A percentile compares a stretch with the other conserved stretches of the same genome.
These are phyloP conservation scores for Neurospora sublineolata DNA, from an alignment of 495 filamentous ascomycete genomes.

Conservation along the genomic window DNA sequence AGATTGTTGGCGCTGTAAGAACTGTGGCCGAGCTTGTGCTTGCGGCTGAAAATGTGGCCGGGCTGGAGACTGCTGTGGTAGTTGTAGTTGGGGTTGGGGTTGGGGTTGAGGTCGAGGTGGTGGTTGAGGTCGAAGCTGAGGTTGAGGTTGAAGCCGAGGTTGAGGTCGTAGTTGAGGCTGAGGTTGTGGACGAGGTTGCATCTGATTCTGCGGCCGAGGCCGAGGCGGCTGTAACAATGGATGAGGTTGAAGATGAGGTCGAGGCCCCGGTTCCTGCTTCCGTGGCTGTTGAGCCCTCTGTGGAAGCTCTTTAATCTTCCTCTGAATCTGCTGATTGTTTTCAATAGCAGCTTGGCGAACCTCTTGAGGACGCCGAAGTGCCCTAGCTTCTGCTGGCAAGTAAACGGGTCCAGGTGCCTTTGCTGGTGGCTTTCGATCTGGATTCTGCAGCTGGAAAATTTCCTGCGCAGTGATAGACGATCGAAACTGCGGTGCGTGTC, in stretches of 20 bases:
- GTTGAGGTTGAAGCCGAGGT: not conserved
- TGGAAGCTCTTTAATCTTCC: not conserved
- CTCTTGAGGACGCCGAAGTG: not conserved
- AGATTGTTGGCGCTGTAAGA: not conserved
- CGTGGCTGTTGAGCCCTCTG: not conserved
- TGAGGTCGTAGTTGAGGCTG: not conserved
- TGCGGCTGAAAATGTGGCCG: not conserved
- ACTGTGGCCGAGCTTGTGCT: not conserved
- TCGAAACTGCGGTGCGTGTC: not conserved
- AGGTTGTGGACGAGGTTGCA: not conserved
- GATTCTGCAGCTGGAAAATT: not conserved
- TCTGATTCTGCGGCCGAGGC: rapidly evolving
- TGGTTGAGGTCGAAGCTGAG: not conserved
- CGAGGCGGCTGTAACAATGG: not conserved
- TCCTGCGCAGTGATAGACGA: not conserved
- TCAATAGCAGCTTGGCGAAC: not conserved
- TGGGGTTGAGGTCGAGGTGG: not conserved
- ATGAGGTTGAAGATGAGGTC: not conserved
- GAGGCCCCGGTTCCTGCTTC: not conserved
- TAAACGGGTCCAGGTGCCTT: not conserved
- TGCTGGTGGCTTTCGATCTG: not conserved
- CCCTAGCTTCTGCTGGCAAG: not conserved
- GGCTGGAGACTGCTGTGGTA: not conserved
- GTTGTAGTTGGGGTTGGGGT: not conserved
- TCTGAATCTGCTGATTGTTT: not conserved